Conservation (phyloP, 441 rosid genomes). For the Adansonia gregorii region DNA sequence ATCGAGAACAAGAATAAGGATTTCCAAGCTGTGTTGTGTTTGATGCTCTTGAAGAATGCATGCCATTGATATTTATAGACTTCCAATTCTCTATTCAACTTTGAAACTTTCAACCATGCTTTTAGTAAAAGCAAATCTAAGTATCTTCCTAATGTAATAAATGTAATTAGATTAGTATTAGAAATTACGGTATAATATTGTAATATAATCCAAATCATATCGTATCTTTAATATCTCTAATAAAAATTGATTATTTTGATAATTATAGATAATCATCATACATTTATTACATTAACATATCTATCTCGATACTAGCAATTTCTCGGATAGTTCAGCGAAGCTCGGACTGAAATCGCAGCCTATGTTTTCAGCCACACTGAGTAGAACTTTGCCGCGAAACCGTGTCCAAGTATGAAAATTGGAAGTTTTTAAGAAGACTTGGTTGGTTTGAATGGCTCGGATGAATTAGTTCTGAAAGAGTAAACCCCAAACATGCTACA, state of each 20-base stretch:
- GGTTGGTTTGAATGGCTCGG: not conserved
- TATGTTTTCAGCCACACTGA: not conserved
- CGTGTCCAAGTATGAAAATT: not conserved
- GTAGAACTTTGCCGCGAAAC: not conserved
- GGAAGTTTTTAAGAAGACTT: not conserved
- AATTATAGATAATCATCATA: no score
- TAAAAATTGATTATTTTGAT: no score
- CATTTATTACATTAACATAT: no score
- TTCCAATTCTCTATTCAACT: not conserved
- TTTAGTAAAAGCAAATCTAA: not conserved
- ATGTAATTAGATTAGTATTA: no score
- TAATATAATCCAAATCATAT: no score
- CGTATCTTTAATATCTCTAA: no score
- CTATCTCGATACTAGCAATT: not conserved
- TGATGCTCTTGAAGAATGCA: not conserved
- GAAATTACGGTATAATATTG: no score
- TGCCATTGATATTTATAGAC: conserved; percentile 4
- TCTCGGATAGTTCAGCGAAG: not conserved
- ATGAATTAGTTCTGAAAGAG: not conserved
- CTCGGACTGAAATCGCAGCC: not conserved
- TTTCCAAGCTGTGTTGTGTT: not conserved
- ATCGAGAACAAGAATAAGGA: not conserved
- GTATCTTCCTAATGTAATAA: not conserved
- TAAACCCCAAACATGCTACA: not conserved
- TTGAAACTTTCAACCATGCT: not conserved